These are phyloP conservation scores for Nigrograna mackinnonii DNA, from an alignment of 2,329 filamentous ascomycete genomes.

Conservation along the genomic window DNA sequence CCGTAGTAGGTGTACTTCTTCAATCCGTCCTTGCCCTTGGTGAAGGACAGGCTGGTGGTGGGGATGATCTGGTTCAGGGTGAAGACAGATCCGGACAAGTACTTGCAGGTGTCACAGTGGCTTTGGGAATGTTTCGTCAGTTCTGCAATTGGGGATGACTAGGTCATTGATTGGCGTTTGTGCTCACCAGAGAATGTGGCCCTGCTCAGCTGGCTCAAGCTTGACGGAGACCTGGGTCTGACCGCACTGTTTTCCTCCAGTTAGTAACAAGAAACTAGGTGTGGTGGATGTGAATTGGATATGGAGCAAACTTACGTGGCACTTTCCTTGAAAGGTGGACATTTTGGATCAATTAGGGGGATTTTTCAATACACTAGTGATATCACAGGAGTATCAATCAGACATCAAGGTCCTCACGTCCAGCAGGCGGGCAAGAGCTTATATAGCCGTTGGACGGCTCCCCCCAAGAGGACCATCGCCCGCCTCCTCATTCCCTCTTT, in stretches of 20 bases:
- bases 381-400: constrained; percentile 1
- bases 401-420: constrained; percentile 15
- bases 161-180: constrained; percentile 20
- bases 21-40: constrained; percentile 50
- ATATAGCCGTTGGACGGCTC: constrained; percentile 8
- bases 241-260: no score
- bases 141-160: background rate
- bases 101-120: constrained; percentile 63
- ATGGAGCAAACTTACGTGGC: no score
- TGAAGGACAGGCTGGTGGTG: constrained; percentile 53
- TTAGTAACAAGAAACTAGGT: no score
- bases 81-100: constrained; percentile 54
- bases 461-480: no score
- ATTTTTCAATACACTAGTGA: no score
- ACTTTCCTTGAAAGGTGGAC: constrained; percentile 51
- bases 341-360: no score
- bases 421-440: constrained; percentile 4
- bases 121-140: constrained; percentile 28
- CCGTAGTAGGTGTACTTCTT: constrained; percentile 60
- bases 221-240: constrained; percentile 56
- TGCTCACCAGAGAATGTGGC: constrained; percentile 51
- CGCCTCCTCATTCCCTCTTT: no score
- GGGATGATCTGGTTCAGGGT: constrained; percentile 61
- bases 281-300: no score
- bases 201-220: constrained; percentile 49